These are phyloP conservation scores for Phyllosticta ampelicida DNA, from an alignment of 2,329 filamentous ascomycete genomes.

Conservation along the genomic window DNA sequence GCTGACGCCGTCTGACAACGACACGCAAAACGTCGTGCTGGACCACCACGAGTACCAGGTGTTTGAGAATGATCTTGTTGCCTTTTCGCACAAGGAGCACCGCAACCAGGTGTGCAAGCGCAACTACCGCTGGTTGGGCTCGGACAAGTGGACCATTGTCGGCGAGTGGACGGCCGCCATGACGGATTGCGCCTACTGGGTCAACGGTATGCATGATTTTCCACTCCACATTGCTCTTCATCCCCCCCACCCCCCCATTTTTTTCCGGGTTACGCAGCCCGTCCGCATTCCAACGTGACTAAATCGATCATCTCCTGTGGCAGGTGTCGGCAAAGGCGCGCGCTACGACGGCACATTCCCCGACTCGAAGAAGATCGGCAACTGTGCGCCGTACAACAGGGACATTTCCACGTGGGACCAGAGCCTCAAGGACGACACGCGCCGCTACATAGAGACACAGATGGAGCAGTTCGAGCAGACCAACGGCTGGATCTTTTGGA, in stretches of 20 bases:
- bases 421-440: constrained; percentile 33
- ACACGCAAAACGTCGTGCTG: constrained; percentile 46
- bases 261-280: too few species aligned
- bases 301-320: background rate
- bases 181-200: constrained; percentile 46
- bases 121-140: constrained; percentile 36
- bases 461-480: constrained; percentile 43
- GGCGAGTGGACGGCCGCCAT: constrained; percentile 60
- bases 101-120: constrained; percentile 46
- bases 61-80: constrained; percentile 44
- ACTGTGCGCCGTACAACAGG: constrained; percentile 41
- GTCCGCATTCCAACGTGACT: background rate
- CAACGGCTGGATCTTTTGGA: constrained; percentile 48
- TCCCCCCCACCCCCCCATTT: background rate
- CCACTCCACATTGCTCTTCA: background rate
- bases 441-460: constrained; percentile 46
- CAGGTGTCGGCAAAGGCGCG: constrained; percentile 47
- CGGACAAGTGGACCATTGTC: constrained; percentile 56
- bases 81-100: constrained; percentile 42
- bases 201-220: constrained; percentile 30
- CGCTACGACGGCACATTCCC: constrained; percentile 48
- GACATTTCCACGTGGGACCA: constrained; percentile 38
- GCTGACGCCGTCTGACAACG: constrained; percentile 38
- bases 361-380: constrained; percentile 39
- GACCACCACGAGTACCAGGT: constrained; percentile 62